Base-by-base conservation (phyloP, 345 rosid genomes). In the Hibiscus mutabilis region DNA sequence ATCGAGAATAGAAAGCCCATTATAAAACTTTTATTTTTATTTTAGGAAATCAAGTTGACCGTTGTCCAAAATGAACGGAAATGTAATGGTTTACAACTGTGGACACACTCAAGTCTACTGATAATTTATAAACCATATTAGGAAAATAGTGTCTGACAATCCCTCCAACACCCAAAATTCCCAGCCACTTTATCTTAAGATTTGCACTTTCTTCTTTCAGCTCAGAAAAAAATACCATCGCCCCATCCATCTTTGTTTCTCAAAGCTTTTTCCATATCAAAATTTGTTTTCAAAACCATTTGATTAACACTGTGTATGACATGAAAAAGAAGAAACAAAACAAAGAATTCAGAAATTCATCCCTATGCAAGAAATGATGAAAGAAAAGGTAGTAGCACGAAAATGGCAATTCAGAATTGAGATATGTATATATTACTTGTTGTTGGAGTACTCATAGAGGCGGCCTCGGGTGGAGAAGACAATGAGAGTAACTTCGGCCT, bases 381-480 rank as follows among this genome's bases (percentile, higher is more conserved):
- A 24, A 15, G 40, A 35, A 6, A 35, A 35, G 6, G 40, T 12
- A 11, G 22, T 21, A 64, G 3, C 2, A 21, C 5, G 6, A 59
- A 37, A 22, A 40, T 40, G 44, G 44, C 13, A 40, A 40, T 9
- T 40, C 44, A 40, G 12, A 40, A 40, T 40, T 40, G 44, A 40
- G 12, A 40, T 8, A 40, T 8, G 44, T 4, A 13, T 53, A 18
- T 9, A 55, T 55, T 55, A 93, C 98, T 84, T 91, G 91, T 88
- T 91, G 78, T 91, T 93, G n/a, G 97, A 88, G 80, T 90, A 93
- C 82, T 93, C 98, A 24, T 93, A 91, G 87, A 93, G 96, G 66
- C 98, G 98, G 44, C 98, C 98, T 18, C 98, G 91, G 73, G 85
- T 91, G 3, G 98, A 93, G 92, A 91, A 93, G 88, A 93, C 98